Evolutionary conservation across 73 alveolate species (phyloP), one percentile per base, ranked within the genome.

Genomic region (Paramecium primaurelia): DNA sequence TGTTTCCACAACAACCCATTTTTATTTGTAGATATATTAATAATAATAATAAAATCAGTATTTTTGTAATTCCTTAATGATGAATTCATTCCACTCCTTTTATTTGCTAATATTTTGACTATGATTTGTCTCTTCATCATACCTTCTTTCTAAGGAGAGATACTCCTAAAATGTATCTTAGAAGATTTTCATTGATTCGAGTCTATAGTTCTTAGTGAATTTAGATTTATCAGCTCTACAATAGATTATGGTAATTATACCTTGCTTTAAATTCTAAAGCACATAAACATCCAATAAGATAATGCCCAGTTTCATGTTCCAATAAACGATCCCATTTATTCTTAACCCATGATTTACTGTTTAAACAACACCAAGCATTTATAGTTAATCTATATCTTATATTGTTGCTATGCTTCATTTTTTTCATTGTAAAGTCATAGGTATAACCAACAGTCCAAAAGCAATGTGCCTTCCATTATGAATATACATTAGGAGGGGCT

Each of bases 251-350:
- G 20, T 10, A 20, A 26, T 25, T 6, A 11, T 44, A 80, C 77
- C 93, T 89, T 9, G 54, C 36, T 45, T 89, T 89, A 10, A 89
- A 89, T 47, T 89, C 94, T 20, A 89, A 34, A 42, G 94, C 88
- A 73, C 94, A 89, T 20, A 89, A 54, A 16, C 94, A 89, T 6
- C 92, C 94, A 71, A 89, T 69, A 12, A 89, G 42, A 89, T 71
- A 89, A 49, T 71, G 92, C 8, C 91, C 92, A 25, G 92, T 89
- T 75, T 89, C 94, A 71, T 89, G 94, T 49, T 89, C 86, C 51
- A 89, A 54, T 14, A 89, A 89, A 8, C 75, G 60, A 30, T 89
- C 58, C 59, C 71, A 49, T 71, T 89, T 89, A 45, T 71, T 58
- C 58, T 83, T 77, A 8, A 38, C 71, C 94, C 94, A 71, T n/a